These are phyloP conservation scores for Geranium rotundifolium DNA, from an alignment of 345 rosid genomes.

Conservation along the genomic window DNA sequence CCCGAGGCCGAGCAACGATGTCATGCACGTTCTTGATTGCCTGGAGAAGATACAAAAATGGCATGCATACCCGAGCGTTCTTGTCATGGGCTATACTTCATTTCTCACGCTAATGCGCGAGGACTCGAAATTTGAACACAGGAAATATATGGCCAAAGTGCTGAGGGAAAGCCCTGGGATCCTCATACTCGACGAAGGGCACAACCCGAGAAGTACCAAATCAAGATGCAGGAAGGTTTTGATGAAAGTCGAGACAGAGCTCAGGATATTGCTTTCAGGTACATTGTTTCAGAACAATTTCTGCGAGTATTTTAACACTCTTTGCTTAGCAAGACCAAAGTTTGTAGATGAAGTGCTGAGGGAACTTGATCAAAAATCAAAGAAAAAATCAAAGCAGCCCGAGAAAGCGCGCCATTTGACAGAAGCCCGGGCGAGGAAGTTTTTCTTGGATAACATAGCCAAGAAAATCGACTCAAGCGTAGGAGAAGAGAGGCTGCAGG, in stretches of 20 bases:
- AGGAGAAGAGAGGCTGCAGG: slow-evolving; percentile 66
- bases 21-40: slow-evolving; percentile 84
- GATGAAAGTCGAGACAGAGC: slow-evolving; percentile 80
- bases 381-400: slow-evolving; percentile 21
- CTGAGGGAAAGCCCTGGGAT: slow-evolving; percentile 84
- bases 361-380: slow-evolving; percentile 53
- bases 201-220: slow-evolving; percentile 87
- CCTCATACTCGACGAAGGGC: slow-evolving; percentile 79
- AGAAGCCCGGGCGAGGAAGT: slow-evolving; percentile 71
- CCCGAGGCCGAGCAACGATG: slow-evolving; percentile 59
- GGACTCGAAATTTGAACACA: slow-evolving; percentile 64
- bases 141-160: slow-evolving; percentile 76
- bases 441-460: slow-evolving; percentile 66
- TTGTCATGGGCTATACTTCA: slow-evolving; percentile 95
- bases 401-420: slow-evolving; percentile 57
- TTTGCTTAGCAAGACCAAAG: slow-evolving; percentile 81
- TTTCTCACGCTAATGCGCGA: slow-evolving; percentile 81
- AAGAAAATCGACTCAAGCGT: slow-evolving; percentile 59
- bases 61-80: slow-evolving; percentile 84
- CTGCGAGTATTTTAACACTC: slow-evolving; percentile 87
- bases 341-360: slow-evolving; percentile 57
- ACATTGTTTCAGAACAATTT: slow-evolving; percentile 93
- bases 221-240: slow-evolving; percentile 77
- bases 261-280: slow-evolving; percentile 76
- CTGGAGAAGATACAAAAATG: slow-evolving; percentile 84